Evolutionary conservation across 192 early-diverging fungal genomes (phyloP).

Genomic region (Coemansia sp.): DNA sequence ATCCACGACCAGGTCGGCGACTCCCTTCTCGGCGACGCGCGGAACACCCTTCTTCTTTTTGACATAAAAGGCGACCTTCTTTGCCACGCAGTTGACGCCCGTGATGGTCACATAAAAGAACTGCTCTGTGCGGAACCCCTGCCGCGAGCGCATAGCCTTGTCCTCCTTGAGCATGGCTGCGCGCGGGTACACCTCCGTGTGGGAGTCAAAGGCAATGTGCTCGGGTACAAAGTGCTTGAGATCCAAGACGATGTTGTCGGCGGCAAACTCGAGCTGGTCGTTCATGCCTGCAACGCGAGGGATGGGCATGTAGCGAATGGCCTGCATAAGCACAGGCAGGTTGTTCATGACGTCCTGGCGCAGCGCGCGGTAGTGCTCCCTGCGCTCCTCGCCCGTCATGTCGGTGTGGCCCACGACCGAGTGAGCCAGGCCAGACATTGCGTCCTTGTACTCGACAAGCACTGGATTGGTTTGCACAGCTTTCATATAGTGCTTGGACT

Average conservation of each 20-base stretch:
- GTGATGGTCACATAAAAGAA: constrained; percentile 43
- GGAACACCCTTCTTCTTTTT: constrained; percentile 51
- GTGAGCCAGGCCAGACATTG: constrained; percentile 21
- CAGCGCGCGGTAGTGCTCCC: constrained; percentile 31
- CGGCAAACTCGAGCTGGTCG: constrained; percentile 49
- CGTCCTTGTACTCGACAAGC: constrained; percentile 32
- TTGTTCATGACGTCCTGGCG: constrained; percentile 38
- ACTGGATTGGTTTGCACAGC: constrained; percentile 39
- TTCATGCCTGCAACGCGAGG: constrained; percentile 48
- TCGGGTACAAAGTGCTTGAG: constrained; percentile 49
- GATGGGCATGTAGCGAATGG: constrained; percentile 43
- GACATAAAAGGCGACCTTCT: constrained; percentile 46
- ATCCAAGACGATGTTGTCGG: constrained; percentile 51
- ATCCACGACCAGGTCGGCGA: constrained; percentile 36
- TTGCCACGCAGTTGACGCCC: constrained; percentile 42
- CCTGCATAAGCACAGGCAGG: constrained; percentile 27
- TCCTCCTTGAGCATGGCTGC: constrained; percentile 31
- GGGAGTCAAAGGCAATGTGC: constrained; percentile 41
- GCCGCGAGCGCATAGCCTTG: constrained; percentile 21
- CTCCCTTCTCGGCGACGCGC: constrained; percentile 46
- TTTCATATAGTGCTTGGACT: constrained; percentile 23
- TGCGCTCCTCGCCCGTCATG: constrained; percentile 24
- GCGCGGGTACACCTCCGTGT: constrained; percentile 46
- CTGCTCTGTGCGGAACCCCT: constrained; percentile 42
- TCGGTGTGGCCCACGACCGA: constrained; percentile 23